These are phyloP conservation scores for Limnomonas spitsbergensis DNA, from an alignment of 139 green algal species.

Conservation along the genomic window DNA sequence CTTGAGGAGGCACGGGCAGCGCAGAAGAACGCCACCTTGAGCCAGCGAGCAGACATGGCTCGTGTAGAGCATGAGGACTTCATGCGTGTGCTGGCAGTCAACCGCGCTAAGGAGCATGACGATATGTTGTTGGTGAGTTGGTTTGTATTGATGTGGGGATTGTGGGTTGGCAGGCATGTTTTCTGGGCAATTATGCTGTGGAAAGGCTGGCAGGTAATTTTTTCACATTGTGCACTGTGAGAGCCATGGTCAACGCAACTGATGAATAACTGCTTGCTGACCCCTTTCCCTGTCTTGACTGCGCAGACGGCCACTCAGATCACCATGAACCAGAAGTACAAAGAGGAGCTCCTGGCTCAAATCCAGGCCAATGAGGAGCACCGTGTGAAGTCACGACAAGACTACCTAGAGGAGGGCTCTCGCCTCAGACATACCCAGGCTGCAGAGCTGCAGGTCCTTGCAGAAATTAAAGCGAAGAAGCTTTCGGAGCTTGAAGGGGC, in stretches of 20 bases:
- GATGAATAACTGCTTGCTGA: too few species aligned
- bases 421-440: conserved; percentile 42
- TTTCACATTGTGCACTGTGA: too few species aligned
- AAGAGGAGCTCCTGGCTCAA: conserved; percentile 72
- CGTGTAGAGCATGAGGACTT: conserved; percentile 74
- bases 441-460: conserved; percentile 50
- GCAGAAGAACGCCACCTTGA: conserved; percentile 69
- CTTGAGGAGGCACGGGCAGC: conserved; percentile 63
- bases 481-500: conserved; percentile 63
- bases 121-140: conserved; percentile 48
- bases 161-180: too few species aligned
- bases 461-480: conserved; percentile 72
- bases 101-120: conserved; percentile 59
- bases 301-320: conserved; percentile 2
- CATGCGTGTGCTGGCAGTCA: conserved; percentile 66
- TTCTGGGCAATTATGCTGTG: not conserved
- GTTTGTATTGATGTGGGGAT: not conserved
- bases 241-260: too few species aligned
- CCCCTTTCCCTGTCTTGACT: not conserved
- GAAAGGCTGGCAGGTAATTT: not conserved
- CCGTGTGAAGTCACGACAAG: conserved; percentile 36
- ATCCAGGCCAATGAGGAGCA: conserved; percentile 62
- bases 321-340: conserved; percentile 57
- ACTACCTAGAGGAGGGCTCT: conserved; percentile 63
- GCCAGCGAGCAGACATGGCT: conserved; percentile 68